Base-by-base conservation (phyloP, 78 protist genomes). In the Carpediemonas membranifera region DNA sequence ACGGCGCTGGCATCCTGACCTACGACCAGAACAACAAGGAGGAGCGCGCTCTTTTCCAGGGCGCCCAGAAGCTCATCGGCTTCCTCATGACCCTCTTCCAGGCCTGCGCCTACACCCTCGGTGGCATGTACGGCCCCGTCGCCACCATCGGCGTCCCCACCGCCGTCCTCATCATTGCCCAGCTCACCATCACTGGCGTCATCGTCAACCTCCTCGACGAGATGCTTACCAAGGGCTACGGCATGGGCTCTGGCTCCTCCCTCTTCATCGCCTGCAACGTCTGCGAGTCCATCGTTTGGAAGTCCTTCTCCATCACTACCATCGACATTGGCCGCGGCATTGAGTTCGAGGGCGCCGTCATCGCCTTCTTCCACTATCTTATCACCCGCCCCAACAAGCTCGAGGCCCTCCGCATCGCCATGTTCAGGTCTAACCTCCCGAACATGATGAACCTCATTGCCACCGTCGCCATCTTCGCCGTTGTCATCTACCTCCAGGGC, bases 281-380 rank as follows among this genome's bases (percentile, higher is more conserved):
- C 56, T 97, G 99, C 85, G 99, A 97, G 85, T 85, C 73, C 62
- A 95, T 97, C 79, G 53, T 97, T 39, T 97, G 99, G 99, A 84
- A 87, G 84, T 65, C 97, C 14, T 86, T 97, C 86, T 81, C 91
- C 53, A 98, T 98, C 73, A 82, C 87, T 76, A 95, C 99, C 75
- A 56, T 87, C 87, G 90, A 86, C 90, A 67, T 77, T 31, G 98
- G 98, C 62, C 80, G 88, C 39, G 98, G 99, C 43, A 77, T 84
- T 50, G 98, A 97, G 88, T 95, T 94, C 65, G 99, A 97, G 84
- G 99, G 99, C 35, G 98, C 98, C 39, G 44, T 97, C 69, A 85
- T 96, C 76, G 98, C 98, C 27, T 62, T 95, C 61, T 88, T 96
- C 90, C 92, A 93, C 76, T 81, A 88, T 25, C 65, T 95, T 35